Conservation (phyloP, 805 yeast species). For the Saccharomycopsis sp. region DNA sequence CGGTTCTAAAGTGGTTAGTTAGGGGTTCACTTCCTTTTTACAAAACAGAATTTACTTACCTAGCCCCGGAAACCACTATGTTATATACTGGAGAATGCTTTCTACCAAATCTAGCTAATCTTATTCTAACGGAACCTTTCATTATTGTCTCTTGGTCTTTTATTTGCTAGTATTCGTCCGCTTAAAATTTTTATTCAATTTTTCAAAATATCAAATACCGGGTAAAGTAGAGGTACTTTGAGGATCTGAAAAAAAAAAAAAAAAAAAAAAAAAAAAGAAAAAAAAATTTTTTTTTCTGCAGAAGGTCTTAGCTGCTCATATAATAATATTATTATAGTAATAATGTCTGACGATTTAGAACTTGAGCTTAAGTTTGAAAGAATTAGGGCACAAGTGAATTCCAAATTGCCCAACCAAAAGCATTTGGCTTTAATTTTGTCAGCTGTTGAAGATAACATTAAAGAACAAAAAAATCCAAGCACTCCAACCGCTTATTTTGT, state of each 20-base stretch:
- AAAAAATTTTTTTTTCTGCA: conserved; percentile 1
- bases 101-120: conserved; percentile 91
- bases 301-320: neutral
- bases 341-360: conserved; percentile 29
- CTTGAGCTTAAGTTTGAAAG: conserved; percentile 58
- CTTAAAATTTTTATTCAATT: neutral
- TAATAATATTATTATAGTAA: neutral
- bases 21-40: neutral
- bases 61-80: conserved; percentile 75
- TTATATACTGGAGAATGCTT: conserved; percentile 82
- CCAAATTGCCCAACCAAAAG: conserved; percentile 84
- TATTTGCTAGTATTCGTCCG: neutral
- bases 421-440: conserved; percentile 75
- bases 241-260: neutral
- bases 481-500: conserved; percentile 80
- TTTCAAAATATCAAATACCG: neutral
- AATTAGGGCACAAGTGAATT: conserved; percentile 62
- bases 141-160: conserved; percentile 26
- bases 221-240: neutral
- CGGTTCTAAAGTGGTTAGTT: conserved; percentile 34
- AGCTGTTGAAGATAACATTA: conserved; percentile 86
- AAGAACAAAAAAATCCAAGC: conserved; percentile 52
- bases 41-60: conserved; percentile 25
- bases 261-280: neutral
- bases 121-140: conserved; percentile 75